These are phyloP conservation scores for Cephaloascus albidus DNA, from an alignment of 805 yeast genomes.

Conservation along the genomic window DNA sequence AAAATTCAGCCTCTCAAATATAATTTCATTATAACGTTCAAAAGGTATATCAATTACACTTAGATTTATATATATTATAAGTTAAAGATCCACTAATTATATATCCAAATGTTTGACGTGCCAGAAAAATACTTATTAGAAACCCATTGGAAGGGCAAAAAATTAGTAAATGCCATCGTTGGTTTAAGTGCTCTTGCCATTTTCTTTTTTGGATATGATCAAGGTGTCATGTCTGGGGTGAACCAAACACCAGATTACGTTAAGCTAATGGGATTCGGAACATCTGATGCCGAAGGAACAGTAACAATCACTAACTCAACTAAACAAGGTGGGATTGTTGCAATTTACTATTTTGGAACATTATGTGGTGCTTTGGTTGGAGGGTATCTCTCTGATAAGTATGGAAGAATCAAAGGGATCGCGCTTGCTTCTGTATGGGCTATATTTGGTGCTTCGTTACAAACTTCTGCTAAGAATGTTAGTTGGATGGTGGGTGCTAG, in stretches of 20 bases:
- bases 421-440: constrained; percentile 3
- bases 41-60: no score
- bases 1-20: no score
- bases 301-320: constrained; percentile 11
- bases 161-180: constrained; percentile 2
- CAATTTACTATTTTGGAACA: constrained; percentile 21
- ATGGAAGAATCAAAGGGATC: constrained; percentile 12
- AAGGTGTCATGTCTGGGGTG: constrained; percentile 31
- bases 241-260: constrained; percentile 18
- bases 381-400: background rate
- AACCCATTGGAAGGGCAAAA: constrained; percentile 2
- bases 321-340: constrained; percentile 19
- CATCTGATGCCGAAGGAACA: constrained; percentile 6
- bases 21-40: no score
- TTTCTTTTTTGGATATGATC: constrained; percentile 33
- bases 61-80: no score
- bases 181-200: constrained; percentile 7
- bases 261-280: constrained; percentile 10
- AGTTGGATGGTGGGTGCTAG: constrained; percentile 20
- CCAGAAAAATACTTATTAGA: constrained; percentile 1
- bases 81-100: no score
- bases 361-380: constrained; percentile 8
- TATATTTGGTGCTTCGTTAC: constrained; percentile 12
- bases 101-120: background rate
- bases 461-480: constrained; percentile 9